Conservation (phyloP, 2,329 filamentous ascomycete genomes). For the Colletotrichum sansevieriae region DNA sequence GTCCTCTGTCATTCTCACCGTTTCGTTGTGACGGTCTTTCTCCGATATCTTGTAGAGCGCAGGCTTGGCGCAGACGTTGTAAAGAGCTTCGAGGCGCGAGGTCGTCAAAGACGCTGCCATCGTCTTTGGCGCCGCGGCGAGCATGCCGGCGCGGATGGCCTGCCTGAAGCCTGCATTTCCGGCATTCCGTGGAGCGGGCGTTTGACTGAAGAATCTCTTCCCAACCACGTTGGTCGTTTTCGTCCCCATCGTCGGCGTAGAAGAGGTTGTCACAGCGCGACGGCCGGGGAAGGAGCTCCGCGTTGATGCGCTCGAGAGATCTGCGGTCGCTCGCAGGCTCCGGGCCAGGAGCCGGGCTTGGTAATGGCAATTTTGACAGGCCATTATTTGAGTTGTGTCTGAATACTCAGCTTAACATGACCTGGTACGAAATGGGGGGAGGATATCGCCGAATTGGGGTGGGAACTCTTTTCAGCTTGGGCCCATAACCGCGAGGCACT, state of each 20-base stretch:
- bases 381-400: slow-evolving; percentile 52
- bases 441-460: slow-evolving; percentile 7
- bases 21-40: slow-evolving; percentile 72
- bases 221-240: slow-evolving; percentile 30
- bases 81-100: slow-evolving; percentile 70
- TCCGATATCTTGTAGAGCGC: slow-evolving; percentile 84
- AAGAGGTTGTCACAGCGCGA: slow-evolving; percentile 10
- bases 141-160: slow-evolving; percentile 32
- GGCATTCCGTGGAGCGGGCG: slow-evolving; percentile 46
- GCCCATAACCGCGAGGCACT: slow-evolving; percentile 16
- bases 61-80: slow-evolving; percentile 78
- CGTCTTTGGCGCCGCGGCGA: slow-evolving; percentile 39
- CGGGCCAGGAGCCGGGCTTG: slow-evolving; percentile 58
- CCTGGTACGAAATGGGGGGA: background rate
- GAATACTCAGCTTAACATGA: slow-evolving; percentile 10
- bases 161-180: slow-evolving; percentile 28
- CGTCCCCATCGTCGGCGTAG: slow-evolving; percentile 23
- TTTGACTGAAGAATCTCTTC: slow-evolving; percentile 54
- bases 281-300: slow-evolving; percentile 16
- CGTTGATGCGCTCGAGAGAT: slow-evolving; percentile 34
- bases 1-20: slow-evolving; percentile 77
- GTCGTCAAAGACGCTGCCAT: slow-evolving; percentile 36
- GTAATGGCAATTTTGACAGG: slow-evolving; percentile 62
- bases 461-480: slow-evolving; percentile 29
- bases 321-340: slow-evolving; percentile 40